Evolutionary conservation across 1,139 yeast species (phyloP), one percentile per base, ranked within the genome.

Genomic region (Suhomyces wounanorum): DNA sequence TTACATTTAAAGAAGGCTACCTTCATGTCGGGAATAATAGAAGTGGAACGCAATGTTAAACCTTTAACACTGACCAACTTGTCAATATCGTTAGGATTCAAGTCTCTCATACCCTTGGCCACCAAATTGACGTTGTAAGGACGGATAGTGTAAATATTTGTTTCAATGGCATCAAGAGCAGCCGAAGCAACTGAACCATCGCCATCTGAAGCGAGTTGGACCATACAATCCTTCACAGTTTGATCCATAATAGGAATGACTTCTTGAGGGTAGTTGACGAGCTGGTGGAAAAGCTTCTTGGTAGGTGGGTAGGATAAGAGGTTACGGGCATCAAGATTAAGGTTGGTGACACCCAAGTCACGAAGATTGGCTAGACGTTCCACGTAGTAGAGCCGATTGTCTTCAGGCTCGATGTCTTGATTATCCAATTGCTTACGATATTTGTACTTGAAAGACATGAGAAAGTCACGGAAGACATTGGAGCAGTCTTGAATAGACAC

Each of bases 191-290:
- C 73, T 73, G 65, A 57, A 3, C 73, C 68, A 48, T 78, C 75
- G 54, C 75, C 74, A 56, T 89, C 92, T 52, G 86, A 75, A 21
- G 87, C 87, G 17, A 91, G 68, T 8, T 92, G 87, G 30, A 90
- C 85, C 83, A 94, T 83, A 60, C 94, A 87, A 66, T 94, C 97
- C 65, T 91, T 92, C 52, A 92, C 81, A 2, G 96, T 86, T 64
- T 91, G 97, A 77, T 94, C 99, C 97, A 94, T 91, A 59, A 94
- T 89, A 8, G 99, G 98, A 50, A 94, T 86, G 41, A 94, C 89
- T 76, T 94, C 99, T 67, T 92, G 97, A 0, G 99, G 99, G 65
- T 92, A 94, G 63, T 89, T 89, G 58, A 90, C 80, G 57, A 94
- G 75, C 68, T 92, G 97, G 63, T 88, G 82, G 68, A 87, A 92